Evolutionary conservation across 257 asterid genomes (phyloP).

Genomic region (Solanum chiquidenum): DNA sequence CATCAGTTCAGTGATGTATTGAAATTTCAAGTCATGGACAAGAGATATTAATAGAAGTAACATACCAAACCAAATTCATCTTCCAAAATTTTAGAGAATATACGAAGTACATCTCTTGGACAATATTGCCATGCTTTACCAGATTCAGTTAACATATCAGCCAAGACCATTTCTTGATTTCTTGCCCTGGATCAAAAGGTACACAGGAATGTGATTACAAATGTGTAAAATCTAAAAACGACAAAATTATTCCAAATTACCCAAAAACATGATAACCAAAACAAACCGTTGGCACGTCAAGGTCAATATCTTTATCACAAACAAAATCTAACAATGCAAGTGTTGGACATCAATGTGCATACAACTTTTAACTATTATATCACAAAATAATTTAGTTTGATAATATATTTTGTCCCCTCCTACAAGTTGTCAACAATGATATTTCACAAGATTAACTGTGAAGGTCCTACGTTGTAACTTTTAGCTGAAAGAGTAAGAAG

Average conservation of each 20-base stretch:
- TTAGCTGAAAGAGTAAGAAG: too few species aligned
- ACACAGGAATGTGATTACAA: not conserved
- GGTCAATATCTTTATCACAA: not conserved
- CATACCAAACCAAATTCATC: conserved; percentile 83
- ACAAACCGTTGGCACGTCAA: not conserved
- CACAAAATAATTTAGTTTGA: too few species aligned
- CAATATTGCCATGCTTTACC: conserved; percentile 83
- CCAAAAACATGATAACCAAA: not conserved
- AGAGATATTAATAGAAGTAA: not conserved
- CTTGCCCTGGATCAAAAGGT: conserved; percentile 48
- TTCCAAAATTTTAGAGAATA: conserved; percentile 50
- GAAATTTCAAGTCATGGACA: not conserved
- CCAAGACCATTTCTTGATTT: conserved; percentile 80
- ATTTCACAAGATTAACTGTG: too few species aligned
- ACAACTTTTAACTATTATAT: too few species aligned
- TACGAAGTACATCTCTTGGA: conserved; percentile 72
- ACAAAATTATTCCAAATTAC: not conserved
- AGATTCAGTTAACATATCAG: conserved; percentile 73
- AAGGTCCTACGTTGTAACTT: too few species aligned
- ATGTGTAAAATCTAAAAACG: not conserved
- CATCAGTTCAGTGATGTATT: not conserved
- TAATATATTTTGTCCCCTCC: too few species aligned
- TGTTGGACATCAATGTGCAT: too few species aligned
- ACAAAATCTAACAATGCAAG: not conserved
- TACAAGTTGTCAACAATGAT: too few species aligned